Percentiles rank a stretch among this genome's conserved stretches.
Conservation (phyloP, 2,329 filamentous ascomycete genomes). For the Colletotrichum lindemuthianum region DNA sequence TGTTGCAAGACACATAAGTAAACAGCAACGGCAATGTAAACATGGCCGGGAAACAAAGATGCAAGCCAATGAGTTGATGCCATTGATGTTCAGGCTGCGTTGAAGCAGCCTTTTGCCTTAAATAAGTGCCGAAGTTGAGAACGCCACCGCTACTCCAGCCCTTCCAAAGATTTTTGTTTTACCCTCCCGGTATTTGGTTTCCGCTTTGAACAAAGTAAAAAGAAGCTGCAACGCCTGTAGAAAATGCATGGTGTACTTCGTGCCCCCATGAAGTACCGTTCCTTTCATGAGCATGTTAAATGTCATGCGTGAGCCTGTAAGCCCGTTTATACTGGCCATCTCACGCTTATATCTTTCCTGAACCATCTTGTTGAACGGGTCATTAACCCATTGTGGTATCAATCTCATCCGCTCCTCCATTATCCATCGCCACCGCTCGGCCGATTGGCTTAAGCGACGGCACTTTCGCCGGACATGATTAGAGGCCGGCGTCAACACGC, state of each 20-base stretch:
- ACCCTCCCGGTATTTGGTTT: conserved; percentile 28
- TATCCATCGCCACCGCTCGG: neutral
- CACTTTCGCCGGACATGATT: conserved; percentile 43
- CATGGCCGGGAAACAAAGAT: neutral
- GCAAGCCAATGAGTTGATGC: conserved; percentile 28
- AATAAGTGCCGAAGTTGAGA: conserved; percentile 37
- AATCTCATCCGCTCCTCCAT: conserved; percentile 9
- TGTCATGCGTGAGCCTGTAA: conserved; percentile 28
- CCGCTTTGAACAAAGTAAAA: conserved; percentile 16
- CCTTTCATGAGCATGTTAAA: conserved; percentile 39
- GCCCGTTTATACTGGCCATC: conserved; percentile 11
- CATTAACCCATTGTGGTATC: conserved; percentile 28
- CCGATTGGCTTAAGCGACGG: conserved; percentile 16
- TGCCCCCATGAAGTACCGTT: conserved; percentile 36
- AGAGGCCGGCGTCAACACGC: conserved; percentile 69
- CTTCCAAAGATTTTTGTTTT: conserved; percentile 32
- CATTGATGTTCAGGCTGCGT: conserved; percentile 33
- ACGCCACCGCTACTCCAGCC: conserved; percentile 42
- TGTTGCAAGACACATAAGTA: neutral
- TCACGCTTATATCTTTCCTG: conserved; percentile 30
- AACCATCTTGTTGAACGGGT: conserved; percentile 34
- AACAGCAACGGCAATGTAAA: neutral
- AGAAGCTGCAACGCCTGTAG: conserved; percentile 47
- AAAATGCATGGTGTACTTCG: conserved; percentile 44
- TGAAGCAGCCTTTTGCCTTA: conserved; percentile 34